These are phyloP conservation scores for Phialocephala sp. DNA, from an alignment of 2,329 filamentous ascomycete species.

Conservation along the genomic window DNA sequence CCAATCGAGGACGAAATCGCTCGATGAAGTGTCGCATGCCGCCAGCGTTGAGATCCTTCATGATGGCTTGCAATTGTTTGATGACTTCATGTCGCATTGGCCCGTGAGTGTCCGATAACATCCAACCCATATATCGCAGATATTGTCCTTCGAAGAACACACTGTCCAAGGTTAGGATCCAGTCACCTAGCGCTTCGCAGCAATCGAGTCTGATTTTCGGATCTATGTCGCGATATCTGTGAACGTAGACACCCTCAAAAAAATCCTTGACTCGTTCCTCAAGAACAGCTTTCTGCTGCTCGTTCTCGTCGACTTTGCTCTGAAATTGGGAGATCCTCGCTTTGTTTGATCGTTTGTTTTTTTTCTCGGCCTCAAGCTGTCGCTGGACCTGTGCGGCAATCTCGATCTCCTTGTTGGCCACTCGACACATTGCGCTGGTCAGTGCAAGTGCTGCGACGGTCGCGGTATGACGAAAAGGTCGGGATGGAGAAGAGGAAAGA, in stretches of 20 bases:
- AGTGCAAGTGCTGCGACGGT: constrained; percentile 84
- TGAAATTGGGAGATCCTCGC: constrained; percentile 76
- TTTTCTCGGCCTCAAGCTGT: constrained; percentile 78
- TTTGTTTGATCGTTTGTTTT: constrained; percentile 78
- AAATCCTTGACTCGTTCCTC: constrained; percentile 78
- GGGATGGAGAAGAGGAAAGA: constrained; percentile 85
- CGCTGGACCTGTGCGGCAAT: constrained; percentile 78
- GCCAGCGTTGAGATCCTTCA: constrained; percentile 78
- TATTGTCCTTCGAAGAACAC: constrained; percentile 91
- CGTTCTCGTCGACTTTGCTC: constrained; percentile 62
- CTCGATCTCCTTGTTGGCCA: constrained; percentile 73
- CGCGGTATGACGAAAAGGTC: constrained; percentile 92
- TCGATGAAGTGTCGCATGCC: constrained; percentile 90
- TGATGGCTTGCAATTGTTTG: constrained; percentile 79
- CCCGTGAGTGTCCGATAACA: constrained; percentile 81
- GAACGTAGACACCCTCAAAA: constrained; percentile 92
- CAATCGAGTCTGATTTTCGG: constrained; percentile 88
- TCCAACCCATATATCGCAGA: constrained; percentile 93
- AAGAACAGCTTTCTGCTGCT: constrained; percentile 59
- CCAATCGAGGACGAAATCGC: constrained; percentile 81
- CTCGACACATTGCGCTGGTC: constrained; percentile 75
- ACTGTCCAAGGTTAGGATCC: constrained; percentile 85
- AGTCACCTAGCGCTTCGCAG: constrained; percentile 82
- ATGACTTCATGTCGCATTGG: constrained; percentile 84
- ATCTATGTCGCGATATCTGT: constrained; percentile 94